Conservation (phyloP, 495 filamentous ascomycete species). For the Lasiosphaeriaceae sp. region DNA sequence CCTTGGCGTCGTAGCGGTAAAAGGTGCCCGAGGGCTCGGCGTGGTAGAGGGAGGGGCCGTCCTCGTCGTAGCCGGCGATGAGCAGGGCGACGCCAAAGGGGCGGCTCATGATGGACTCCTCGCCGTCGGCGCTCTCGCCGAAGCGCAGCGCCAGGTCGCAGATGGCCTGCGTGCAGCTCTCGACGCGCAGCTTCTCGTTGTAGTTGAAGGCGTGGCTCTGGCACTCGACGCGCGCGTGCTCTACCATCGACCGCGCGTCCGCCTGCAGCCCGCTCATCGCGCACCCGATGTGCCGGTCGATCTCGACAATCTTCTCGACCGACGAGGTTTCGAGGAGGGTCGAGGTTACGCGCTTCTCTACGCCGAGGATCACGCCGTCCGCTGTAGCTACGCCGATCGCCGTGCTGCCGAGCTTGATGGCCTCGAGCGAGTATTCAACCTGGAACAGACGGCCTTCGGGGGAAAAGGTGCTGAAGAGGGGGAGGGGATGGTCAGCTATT, state of each 20-base stretch:
- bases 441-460: constrained; percentile 99
- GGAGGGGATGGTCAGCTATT: neutral
- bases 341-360: constrained; percentile 98
- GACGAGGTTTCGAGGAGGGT: constrained; percentile 94
- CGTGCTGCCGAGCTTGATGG: constrained; percentile 98
- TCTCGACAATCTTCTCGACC: constrained; percentile 99
- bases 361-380: constrained; percentile 90
- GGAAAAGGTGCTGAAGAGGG: constrained; percentile 82
- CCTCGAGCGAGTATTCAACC: constrained; percentile 99
- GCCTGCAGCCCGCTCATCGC: constrained; percentile 98
- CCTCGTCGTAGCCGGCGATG: constrained; percentile 96
- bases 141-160: constrained; percentile 96
- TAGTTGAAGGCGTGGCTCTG: constrained; percentile 97
- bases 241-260: constrained; percentile 91
- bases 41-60: constrained; percentile 95
- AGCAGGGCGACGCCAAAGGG: constrained; percentile 95
- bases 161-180: constrained; percentile 98
- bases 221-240: constrained; percentile 95
- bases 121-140: constrained; percentile 94
- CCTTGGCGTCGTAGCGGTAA: constrained; percentile 98
- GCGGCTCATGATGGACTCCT: constrained; percentile 96
- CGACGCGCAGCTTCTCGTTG: constrained; percentile 87
- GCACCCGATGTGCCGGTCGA: constrained; percentile 96
- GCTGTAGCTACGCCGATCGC: constrained; percentile 96
- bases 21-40: constrained; percentile 97